These are phyloP conservation scores for Pueraria montana DNA, from an alignment of 306 rosid genomes.

Conservation along the genomic window DNA sequence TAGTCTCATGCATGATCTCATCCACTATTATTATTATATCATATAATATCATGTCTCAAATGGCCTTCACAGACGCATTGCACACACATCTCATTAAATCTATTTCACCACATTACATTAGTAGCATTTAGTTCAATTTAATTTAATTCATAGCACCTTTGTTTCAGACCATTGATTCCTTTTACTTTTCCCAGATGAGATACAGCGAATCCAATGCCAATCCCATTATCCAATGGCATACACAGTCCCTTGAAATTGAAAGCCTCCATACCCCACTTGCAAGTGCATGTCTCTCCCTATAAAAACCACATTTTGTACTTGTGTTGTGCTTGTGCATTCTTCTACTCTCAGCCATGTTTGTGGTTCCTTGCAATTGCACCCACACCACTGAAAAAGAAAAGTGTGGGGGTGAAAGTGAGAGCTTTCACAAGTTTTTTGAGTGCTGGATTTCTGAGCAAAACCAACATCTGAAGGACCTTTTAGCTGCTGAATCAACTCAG, in stretches of 20 bases:
- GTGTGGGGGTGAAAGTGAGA: slow-evolving; percentile 43
- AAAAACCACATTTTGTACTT: background rate
- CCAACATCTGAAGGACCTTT: slow-evolving; percentile 47
- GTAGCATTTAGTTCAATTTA: background rate
- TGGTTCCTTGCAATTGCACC: slow-evolving; percentile 18
- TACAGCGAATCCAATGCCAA: background rate
- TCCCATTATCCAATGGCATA: slow-evolving; percentile 8
- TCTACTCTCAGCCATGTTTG: slow-evolving; percentile 30
- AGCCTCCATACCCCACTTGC: slow-evolving; percentile 22
- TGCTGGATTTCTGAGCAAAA: slow-evolving; percentile 62
- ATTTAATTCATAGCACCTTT: background rate
- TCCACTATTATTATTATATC: too few species aligned
- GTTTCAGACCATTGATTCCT: background rate
- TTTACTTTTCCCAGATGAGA: background rate
- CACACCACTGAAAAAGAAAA: background rate
- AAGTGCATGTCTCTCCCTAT: background rate
- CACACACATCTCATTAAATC: too few species aligned
- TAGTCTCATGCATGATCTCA: too few species aligned
- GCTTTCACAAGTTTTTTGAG: slow-evolving; percentile 59
- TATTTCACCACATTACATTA: background rate
- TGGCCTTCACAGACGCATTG: too few species aligned
- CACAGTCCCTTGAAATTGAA: slow-evolving; percentile 8
- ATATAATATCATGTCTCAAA: too few species aligned
- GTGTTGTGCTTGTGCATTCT: background rate
- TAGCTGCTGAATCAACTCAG: slow-evolving; percentile 40